These are phyloP conservation scores for Halenospora varia DNA, from an alignment of 495 filamentous ascomycete species.

Conservation along the genomic window DNA sequence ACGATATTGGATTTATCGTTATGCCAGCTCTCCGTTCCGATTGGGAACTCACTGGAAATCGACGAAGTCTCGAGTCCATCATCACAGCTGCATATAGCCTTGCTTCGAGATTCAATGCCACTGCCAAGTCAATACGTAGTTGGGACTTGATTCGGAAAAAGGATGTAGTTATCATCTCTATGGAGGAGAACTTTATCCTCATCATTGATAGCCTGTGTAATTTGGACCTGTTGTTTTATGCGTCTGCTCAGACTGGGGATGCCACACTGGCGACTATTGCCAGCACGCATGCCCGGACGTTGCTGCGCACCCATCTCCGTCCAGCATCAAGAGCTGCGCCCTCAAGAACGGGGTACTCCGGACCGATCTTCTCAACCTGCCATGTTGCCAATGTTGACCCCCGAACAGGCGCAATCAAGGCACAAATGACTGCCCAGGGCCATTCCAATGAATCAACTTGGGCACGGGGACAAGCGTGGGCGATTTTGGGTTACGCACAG, in stretches of 20 bases:
- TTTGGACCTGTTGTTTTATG: slow-evolving; percentile 39
- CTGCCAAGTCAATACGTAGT: slow-evolving; percentile 32
- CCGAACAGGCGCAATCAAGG: slow-evolving; percentile 25
- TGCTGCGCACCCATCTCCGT: slow-evolving; percentile 29
- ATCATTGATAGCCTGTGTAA: slow-evolving; percentile 46
- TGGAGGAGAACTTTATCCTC: slow-evolving; percentile 29
- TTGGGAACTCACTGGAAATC: slow-evolving; percentile 30
- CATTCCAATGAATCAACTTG: slow-evolving; percentile 35
- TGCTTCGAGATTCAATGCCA: slow-evolving; percentile 30
- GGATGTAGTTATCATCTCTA: slow-evolving; percentile 19
- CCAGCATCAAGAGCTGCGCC: slow-evolving; percentile 16
- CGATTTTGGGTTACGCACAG: slow-evolving; percentile 38
- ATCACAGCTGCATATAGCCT: slow-evolving; percentile 33
- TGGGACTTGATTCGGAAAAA: slow-evolving; percentile 33
- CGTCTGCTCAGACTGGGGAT: slow-evolving; percentile 25
- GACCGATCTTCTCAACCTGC: slow-evolving; percentile 26
- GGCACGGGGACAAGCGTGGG: slow-evolving; percentile 43
- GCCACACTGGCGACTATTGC: slow-evolving; percentile 29
- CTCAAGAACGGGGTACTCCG: background rate
- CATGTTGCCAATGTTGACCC: slow-evolving; percentile 38
- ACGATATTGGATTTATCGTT: slow-evolving; percentile 45
- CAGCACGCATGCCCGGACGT: slow-evolving; percentile 29
- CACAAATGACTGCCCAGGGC: slow-evolving; percentile 35
- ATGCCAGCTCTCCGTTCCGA: slow-evolving; percentile 31
- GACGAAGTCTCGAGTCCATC: slow-evolving; percentile 25